These are phyloP conservation scores for Cotoneaster glaucophyllus DNA, from an alignment of 306 rosid species.

Conservation along the genomic window DNA sequence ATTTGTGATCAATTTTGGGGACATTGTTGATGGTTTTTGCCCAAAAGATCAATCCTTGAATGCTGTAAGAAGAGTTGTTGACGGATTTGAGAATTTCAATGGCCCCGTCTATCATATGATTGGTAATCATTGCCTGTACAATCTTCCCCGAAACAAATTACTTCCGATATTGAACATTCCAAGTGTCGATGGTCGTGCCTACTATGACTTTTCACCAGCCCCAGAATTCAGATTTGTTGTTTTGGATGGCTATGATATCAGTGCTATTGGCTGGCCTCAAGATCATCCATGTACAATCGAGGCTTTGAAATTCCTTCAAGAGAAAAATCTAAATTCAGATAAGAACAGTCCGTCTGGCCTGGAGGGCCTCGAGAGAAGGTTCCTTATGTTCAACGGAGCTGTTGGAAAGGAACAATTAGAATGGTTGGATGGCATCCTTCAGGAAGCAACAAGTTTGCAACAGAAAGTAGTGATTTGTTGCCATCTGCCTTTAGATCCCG, in stretches of 20 bases:
- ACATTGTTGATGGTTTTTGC: slow-evolving; percentile 86
- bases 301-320: slow-evolving; percentile 53
- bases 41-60: slow-evolving; percentile 62
- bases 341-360: slow-evolving; percentile 80
- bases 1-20: slow-evolving; percentile 70
- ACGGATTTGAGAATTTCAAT: slow-evolving; percentile 49
- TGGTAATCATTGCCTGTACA: slow-evolving; percentile 95
- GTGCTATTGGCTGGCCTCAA: slow-evolving; percentile 89
- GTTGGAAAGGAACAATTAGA: slow-evolving; percentile 78
- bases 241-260: slow-evolving; percentile 79
- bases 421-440: slow-evolving; percentile 62
- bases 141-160: slow-evolving; percentile 69
- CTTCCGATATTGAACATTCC: slow-evolving; percentile 68
- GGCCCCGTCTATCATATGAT: slow-evolving; percentile 77
- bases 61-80: slow-evolving; percentile 48
- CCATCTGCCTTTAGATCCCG: slow-evolving; percentile 72
- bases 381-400: slow-evolving; percentile 88
- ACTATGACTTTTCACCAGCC: slow-evolving; percentile 72
- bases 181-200: slow-evolving; percentile 41
- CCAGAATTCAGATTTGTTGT: slow-evolving; percentile 66
- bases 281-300: slow-evolving; percentile 57
- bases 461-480: slow-evolving; percentile 77
- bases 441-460: slow-evolving; percentile 56
- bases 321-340: slow-evolving; percentile 70
- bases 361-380: slow-evolving; percentile 68